Base-by-base conservation (phyloP, 495 filamentous ascomycete genomes). In the Hypoxylon subgilvum region DNA sequence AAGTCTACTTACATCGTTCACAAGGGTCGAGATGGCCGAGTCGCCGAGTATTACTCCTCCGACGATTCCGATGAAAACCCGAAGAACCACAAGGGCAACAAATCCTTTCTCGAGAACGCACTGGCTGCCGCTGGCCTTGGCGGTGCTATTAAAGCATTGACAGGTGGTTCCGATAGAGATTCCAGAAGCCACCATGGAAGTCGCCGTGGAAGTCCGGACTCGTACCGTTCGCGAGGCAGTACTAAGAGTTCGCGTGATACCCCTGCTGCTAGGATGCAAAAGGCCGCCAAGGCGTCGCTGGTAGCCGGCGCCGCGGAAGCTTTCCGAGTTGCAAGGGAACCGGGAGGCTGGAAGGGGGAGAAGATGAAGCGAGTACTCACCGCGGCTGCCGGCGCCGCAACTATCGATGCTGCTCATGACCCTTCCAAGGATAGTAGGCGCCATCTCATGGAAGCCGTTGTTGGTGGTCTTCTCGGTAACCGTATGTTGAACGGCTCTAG, bases 341-440 rank as follows among this genome's bases (percentile, higher is more conserved):
- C 89, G 0, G 92, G 92, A 41, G 82, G 84, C 14, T 95, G 90
- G 89, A 86, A 82, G 27, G 92, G 91, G 38, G 84, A 86, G 23
- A 96, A 96, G 72, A 90, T 90, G 51, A 91, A 88, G 72, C 88
- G 91, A 30, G 84, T 96, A 55, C 80, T 95, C 14, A 96, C 91
- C 18, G 91, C 92, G 14, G 92, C 92, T 13, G 81, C 93, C 23
- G 84, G 88, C 63, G 90, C 92, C 36, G 92, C 88, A 62, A 87
- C 90, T 22, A 86, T 95, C 52, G 90, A 95, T 71, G 87, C 87
- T 17, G 80, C 92, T 46, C 83, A 82, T 31, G 82, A 93, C 56
- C 82, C 85, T n/a, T 83, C 85, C n/a, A 85, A 87, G 60, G 82
- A 91, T 62, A 80, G 79, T 67, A 92, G 86, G 68, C 80, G 86